phyloP scores from a whole-genome alignment of 2,329 filamentous ascomycete genomes.

The Metarhizium robertsii region DNA sequence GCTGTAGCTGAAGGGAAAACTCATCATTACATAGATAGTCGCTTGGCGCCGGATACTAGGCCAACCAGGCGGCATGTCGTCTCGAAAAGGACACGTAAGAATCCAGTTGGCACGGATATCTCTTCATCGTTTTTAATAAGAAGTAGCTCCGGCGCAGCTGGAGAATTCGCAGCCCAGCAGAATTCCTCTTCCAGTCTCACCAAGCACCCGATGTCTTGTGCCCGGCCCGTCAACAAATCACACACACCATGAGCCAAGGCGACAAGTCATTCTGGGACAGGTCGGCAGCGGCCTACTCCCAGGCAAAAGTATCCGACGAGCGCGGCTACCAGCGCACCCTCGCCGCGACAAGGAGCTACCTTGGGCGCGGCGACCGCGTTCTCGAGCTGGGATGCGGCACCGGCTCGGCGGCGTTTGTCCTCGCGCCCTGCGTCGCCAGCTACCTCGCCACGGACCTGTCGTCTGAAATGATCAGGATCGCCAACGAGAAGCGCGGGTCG shows the following conservation, averaged over 20 bases:
- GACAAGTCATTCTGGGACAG: slow-evolving; percentile 10
- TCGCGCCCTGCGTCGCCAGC: slow-evolving; percentile 3
- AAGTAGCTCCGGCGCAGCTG: too few relatives aligned
- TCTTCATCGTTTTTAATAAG: too few relatives aligned
- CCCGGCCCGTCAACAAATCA: neutral
- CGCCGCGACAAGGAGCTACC: slow-evolving; percentile 1
- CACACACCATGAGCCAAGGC: neutral
- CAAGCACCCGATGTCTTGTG: too few relatives aligned
- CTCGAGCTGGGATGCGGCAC: slow-evolving; percentile 12
- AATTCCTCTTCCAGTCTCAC: too few relatives aligned
- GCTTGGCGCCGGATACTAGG: too few relatives aligned
- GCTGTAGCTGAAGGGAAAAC: too few relatives aligned
- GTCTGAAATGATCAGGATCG: slow-evolving; percentile 8
- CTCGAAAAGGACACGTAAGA: too few relatives aligned
- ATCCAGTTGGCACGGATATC: too few relatives aligned
- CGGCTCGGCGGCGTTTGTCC: slow-evolving; percentile 10
- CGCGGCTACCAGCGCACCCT: slow-evolving; percentile 10
- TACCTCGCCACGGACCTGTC: slow-evolving; percentile 11
- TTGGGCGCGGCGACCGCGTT: slow-evolving; percentile 8
- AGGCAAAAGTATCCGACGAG: slow-evolving; percentile 7
- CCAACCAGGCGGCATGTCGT: too few relatives aligned
- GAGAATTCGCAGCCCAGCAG: too few relatives aligned
- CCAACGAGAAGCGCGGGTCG: neutral
- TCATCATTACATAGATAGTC: too few relatives aligned
- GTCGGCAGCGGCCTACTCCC: slow-evolving; percentile 6